Percentiles rank a stretch among this genome's conserved stretches.
Evolutionary conservation across 108 stramenopile genomes (phyloP).

Genomic region (Skeletonema menzelii): DNA sequence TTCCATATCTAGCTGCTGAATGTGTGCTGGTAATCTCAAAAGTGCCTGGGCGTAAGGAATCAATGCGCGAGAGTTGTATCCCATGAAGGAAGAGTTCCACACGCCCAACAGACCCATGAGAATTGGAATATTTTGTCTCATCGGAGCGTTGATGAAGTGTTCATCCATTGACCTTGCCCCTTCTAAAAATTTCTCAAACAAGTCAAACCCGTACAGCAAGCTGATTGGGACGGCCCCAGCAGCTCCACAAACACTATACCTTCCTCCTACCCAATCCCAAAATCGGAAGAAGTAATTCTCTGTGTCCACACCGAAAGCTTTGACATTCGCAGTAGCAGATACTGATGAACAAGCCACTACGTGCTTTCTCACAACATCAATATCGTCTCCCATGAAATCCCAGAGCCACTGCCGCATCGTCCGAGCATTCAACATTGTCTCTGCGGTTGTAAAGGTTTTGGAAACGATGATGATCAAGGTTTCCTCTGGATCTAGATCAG

Average conservation of each 20-base stretch:
- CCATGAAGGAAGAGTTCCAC: constrained; percentile 98
- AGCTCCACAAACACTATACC: constrained; percentile 94
- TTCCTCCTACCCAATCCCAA: constrained; percentile 98
- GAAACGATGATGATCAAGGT: constrained; percentile 95
- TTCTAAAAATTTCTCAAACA: constrained; percentile 93
- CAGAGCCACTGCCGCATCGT: constrained; percentile 97
- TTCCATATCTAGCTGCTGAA: constrained; percentile 99
- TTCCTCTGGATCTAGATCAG: constrained; percentile 91
- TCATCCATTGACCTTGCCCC: constrained; percentile 96
- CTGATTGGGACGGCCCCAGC: constrained; percentile 93
- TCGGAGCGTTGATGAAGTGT: constrained; percentile 94
- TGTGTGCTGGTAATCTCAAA: constrained; percentile 97
- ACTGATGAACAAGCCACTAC: constrained; percentile 92
- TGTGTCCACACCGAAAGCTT: constrained; percentile 89
- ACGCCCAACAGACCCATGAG: constrained; percentile 98
- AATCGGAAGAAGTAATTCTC: constrained; percentile 91
- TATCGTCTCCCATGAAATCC: constrained; percentile 91
- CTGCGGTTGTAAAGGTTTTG: constrained; percentile 99
- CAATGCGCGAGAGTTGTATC: constrained; percentile 79
- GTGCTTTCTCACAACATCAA: constrained; percentile 94
- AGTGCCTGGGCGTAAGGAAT: constrained; percentile 98
- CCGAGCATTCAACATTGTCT: constrained; percentile 99
- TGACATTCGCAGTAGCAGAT: constrained; percentile 71
- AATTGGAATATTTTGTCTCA: constrained; percentile 92
- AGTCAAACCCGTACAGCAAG: constrained; percentile 90